These are phyloP conservation scores for Ballota nigra DNA, from an alignment of 257 asterid genomes.

Conservation along the genomic window DNA sequence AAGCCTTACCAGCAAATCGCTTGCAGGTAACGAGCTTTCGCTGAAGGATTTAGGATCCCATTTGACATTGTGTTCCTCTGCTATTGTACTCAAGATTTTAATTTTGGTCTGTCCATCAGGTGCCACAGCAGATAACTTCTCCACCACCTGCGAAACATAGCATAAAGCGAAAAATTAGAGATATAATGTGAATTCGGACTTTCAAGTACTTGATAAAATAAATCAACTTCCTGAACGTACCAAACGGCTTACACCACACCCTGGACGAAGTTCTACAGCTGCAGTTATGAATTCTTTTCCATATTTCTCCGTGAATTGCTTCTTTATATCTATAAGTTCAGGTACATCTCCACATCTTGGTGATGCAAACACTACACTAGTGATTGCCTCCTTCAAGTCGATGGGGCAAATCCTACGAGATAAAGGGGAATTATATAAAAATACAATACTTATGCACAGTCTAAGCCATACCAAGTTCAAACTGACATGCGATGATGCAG, in stretches of 20 bases:
- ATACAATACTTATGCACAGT: slow-evolving; percentile 10
- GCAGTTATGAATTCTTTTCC: slow-evolving; percentile 75
- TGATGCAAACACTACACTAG: slow-evolving; percentile 80
- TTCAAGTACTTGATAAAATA: not conserved
- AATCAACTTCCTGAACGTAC: slow-evolving; percentile 42
- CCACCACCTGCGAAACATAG: slow-evolving; percentile 55
- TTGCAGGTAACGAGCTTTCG: slow-evolving; percentile 35
- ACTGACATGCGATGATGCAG: slow-evolving; percentile 13
- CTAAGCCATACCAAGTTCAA: not conserved
- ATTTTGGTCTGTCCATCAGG: slow-evolving; percentile 74
- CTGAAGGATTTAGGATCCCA: slow-evolving; percentile 67
- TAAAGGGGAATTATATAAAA: slow-evolving; percentile 12
- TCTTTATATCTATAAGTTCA: slow-evolving; percentile 70
- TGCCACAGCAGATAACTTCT: slow-evolving; percentile 76
- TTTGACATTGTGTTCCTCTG: slow-evolving; percentile 68
- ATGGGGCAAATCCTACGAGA: slow-evolving; percentile 76
- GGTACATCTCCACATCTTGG: slow-evolving; percentile 95
- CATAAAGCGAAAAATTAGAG: slow-evolving; percentile 11
- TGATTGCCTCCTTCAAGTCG: slow-evolving; percentile 90
- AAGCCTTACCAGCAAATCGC: slow-evolving; percentile 63
- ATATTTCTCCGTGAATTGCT: slow-evolving; percentile 72
- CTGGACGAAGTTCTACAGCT: slow-evolving; percentile 83
- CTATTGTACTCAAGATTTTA: slow-evolving; percentile 57
- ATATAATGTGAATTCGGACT: slow-evolving; percentile 15
- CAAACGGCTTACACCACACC: slow-evolving; percentile 87